Evolutionary conservation across 2,329 filamentous ascomycete species (phyloP).

Genomic region (Atkinsonella hypoxylon): DNA sequence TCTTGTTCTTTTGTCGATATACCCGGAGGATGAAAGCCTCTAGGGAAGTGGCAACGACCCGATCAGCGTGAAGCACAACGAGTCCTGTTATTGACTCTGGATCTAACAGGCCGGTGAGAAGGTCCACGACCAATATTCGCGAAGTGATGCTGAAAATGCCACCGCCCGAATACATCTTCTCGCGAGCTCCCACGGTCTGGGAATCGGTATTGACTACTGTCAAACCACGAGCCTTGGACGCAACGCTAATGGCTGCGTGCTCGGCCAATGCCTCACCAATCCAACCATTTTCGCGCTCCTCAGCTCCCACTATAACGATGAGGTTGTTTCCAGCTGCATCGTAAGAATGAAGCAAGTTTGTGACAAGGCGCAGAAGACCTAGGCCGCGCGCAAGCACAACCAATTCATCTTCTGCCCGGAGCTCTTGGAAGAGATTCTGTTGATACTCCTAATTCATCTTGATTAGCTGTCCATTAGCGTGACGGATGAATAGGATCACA

Average conservation of each 20-base stretch:
- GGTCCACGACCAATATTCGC: constrained; percentile 85
- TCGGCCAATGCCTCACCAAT: constrained; percentile 93
- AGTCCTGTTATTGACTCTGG: constrained; percentile 79
- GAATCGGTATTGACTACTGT: constrained; percentile 90
- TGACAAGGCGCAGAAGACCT: constrained; percentile 80
- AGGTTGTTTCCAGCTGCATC: constrained; percentile 93
- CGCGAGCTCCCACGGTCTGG: constrained; percentile 73
- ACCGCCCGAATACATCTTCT: constrained; percentile 83
- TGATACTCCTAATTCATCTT: constrained; percentile 58
- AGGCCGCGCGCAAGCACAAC: constrained; percentile 85
- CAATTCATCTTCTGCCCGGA: constrained; percentile 83
- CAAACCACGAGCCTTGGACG: constrained; percentile 70
- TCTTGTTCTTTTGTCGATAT: constrained; percentile 89
- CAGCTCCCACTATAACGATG: constrained; percentile 77
- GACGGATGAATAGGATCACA: not conserved
- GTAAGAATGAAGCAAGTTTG: constrained; percentile 94
- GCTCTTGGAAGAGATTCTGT: constrained; percentile 85
- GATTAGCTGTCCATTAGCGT: not conserved
- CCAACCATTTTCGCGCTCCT: constrained; percentile 91
- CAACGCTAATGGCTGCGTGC: constrained; percentile 81
- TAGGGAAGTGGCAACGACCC: constrained; percentile 70
- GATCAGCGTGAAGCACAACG: constrained; percentile 79
- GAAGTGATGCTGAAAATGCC: constrained; percentile 95
- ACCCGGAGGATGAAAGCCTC: constrained; percentile 94
- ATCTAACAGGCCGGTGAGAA: constrained; percentile 72